phyloP scores from a whole-genome alignment of 352 stramenopile genomes.

The Phytophthora cryptogea region DNA sequence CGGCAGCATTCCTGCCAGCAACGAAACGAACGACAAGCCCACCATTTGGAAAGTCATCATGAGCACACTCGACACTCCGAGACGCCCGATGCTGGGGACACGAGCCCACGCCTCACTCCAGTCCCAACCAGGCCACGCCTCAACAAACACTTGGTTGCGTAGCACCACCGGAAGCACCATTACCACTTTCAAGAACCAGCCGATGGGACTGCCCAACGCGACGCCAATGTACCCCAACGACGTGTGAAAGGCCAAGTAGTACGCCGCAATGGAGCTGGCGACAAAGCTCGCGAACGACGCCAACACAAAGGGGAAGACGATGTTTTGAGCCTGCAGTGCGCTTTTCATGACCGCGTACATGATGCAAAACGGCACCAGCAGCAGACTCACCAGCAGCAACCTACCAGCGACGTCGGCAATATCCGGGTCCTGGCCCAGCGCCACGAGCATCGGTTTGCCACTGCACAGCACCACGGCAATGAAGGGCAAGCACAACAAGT shows the following conservation, averaged over 20 bases:
- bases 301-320: constrained; percentile 57
- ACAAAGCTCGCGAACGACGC: constrained; percentile 45
- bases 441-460: constrained; percentile 48
- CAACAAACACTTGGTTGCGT: constrained; percentile 50
- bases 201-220: constrained; percentile 51
- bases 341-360: constrained; percentile 59
- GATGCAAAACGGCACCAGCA: constrained; percentile 49
- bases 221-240: constrained; percentile 61
- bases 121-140: constrained; percentile 67
- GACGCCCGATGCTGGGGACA: constrained; percentile 43
- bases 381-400: constrained; percentile 42
- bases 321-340: constrained; percentile 66
- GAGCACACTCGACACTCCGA: constrained; percentile 49
- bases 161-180: constrained; percentile 56
- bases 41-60: constrained; percentile 59
- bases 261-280: constrained; percentile 48
- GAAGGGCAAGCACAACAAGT: constrained; percentile 41
- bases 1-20: constrained; percentile 58
- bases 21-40: constrained; percentile 47
- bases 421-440: constrained; percentile 54
- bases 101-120: constrained; percentile 38
- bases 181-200: constrained; percentile 49
- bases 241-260: constrained; percentile 58
- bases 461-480: constrained; percentile 45
- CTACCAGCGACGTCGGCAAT: constrained; percentile 50